Evolutionary conservation across 1,284 basidiomycete species (phyloP).

Genomic region (Trametes pubescens): DNA sequence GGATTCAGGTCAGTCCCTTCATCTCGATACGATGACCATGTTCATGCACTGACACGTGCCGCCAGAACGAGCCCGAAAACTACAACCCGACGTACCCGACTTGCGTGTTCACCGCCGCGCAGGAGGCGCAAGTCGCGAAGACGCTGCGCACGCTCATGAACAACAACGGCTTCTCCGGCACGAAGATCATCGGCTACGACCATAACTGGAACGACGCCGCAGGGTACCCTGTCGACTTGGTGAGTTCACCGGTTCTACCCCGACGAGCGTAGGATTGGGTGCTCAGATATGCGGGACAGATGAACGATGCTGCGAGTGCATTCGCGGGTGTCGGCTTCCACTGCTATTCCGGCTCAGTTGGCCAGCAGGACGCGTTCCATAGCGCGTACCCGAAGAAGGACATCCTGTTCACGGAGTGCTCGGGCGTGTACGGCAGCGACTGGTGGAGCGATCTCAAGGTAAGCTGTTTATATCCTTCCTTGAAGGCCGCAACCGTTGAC

Average conservation of each 20-base stretch:
- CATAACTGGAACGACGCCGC: slow-evolving; percentile 58
- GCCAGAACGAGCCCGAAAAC: slow-evolving; percentile 59
- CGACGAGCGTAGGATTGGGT: not conserved
- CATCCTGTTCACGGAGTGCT: slow-evolving; percentile 60
- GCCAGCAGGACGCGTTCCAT: slow-evolving; percentile 52
- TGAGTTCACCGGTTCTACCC: slow-evolving; percentile 30
- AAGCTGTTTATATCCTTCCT: no score
- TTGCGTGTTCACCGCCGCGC: slow-evolving; percentile 45
- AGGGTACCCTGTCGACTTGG: slow-evolving; percentile 55
- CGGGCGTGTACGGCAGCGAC: slow-evolving; percentile 59
- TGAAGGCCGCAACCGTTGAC: slow-evolving; percentile 17
- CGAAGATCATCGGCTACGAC: slow-evolving; percentile 55
- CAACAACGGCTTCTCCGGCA: slow-evolving; percentile 50
- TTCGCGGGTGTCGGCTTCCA: slow-evolving; percentile 59
- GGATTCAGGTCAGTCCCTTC: slow-evolving; percentile 42
- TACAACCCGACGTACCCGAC: slow-evolving; percentile 53
- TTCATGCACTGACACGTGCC: not conserved
- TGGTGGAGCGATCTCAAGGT: slow-evolving; percentile 83
- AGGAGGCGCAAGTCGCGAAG: slow-evolving; percentile 51
- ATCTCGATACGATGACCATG: not conserved
- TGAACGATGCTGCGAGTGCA: slow-evolving; percentile 52
- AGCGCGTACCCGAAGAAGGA: slow-evolving; percentile 54
- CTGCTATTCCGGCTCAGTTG: slow-evolving; percentile 53
- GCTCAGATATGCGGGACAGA: slow-evolving; percentile 40
- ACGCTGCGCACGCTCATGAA: slow-evolving; percentile 53